Evolutionary conservation across 495 filamentous ascomycete genomes (phyloP).

Genomic region (Penicillium turbatum): DNA sequence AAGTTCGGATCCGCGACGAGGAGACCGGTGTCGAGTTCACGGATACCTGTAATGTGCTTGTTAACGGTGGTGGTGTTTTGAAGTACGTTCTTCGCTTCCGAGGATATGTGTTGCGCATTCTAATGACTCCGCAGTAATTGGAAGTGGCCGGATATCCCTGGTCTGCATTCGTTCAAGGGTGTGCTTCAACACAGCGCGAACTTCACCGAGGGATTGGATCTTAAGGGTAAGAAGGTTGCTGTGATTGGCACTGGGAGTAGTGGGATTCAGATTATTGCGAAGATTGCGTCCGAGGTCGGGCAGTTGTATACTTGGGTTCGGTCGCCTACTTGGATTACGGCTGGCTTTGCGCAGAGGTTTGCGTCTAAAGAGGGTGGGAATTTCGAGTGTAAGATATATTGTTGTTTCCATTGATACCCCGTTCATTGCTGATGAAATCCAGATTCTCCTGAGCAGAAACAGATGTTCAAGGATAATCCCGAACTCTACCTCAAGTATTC

Average conservation of each 20-base stretch:
- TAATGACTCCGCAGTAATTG: neutral
- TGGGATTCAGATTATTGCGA: neutral
- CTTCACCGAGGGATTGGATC: neutral
- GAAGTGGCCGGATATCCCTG: neutral
- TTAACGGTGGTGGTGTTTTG: neutral
- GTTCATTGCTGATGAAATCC: too few species aligned
- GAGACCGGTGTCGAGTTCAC: neutral
- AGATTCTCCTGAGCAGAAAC: too few species aligned
- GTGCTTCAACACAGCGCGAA: neutral
- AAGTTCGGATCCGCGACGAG: constrained; percentile 24
- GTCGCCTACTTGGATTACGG: neutral
- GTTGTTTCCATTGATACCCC: too few species aligned
- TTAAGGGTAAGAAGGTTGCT: neutral
- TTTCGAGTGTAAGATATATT: neutral
- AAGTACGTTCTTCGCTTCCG: neutral
- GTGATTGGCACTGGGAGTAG: neutral
- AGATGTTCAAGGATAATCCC: too few species aligned
- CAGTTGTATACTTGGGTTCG: neutral
- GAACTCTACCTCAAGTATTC: too few species aligned
- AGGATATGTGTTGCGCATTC: too few species aligned
- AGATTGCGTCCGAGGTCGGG: neutral
- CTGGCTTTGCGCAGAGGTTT: neutral
- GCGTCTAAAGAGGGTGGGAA: neutral
- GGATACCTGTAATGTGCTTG: neutral
- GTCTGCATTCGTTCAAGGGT: neutral